Evolutionary conservation across 208 protist species (phyloP).

Genomic region (Herpetomonas samuelpessoai): DNA sequence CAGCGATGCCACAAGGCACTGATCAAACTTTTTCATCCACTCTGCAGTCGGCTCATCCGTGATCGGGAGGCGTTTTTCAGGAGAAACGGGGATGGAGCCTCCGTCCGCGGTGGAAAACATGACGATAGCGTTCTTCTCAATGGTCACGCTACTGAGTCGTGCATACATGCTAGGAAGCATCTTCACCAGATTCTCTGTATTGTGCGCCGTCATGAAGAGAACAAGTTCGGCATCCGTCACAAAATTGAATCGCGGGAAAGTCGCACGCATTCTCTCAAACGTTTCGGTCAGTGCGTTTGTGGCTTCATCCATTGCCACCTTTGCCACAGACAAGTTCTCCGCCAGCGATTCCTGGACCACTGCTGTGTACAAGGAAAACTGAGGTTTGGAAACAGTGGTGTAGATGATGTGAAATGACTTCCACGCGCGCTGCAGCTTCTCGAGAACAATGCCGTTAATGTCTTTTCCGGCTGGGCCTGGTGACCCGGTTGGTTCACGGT

Average conservation of each 20-base stretch:
- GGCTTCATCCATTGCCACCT: slow-evolving; percentile 90
- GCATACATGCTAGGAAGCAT: slow-evolving; percentile 74
- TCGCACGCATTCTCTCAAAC: slow-evolving; percentile 88
- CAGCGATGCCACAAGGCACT: slow-evolving; percentile 46
- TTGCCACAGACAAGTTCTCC: slow-evolving; percentile 80
- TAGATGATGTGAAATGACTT: slow-evolving; percentile 32
- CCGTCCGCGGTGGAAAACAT: slow-evolving; percentile 56
- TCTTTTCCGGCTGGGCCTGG: not conserved
- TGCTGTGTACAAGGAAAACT: slow-evolving; percentile 90
- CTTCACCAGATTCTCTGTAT: slow-evolving; percentile 27
- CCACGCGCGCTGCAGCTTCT: slow-evolving; percentile 4
- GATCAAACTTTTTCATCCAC: slow-evolving; percentile 77
- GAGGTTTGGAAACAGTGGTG: slow-evolving; percentile 56
- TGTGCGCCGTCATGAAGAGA: slow-evolving; percentile 67
- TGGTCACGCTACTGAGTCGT: slow-evolving; percentile 32
- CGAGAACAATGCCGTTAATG: slow-evolving; percentile 1
- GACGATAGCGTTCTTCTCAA: slow-evolving; percentile 33
- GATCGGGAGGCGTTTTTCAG: slow-evolving; percentile 30
- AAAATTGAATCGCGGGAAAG: slow-evolving; percentile 94
- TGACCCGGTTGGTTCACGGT: slow-evolving; percentile 3
- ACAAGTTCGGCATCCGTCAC: slow-evolving; percentile 81
- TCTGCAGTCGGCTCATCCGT: slow-evolving; percentile 38
- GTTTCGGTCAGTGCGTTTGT: slow-evolving; percentile 82
- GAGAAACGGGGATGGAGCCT: slow-evolving; percentile 24
- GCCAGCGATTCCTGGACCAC: slow-evolving; percentile 91